Conservation (phyloP, 163 green algal species). For the Coccomyxa subellipsoidea region DNA sequence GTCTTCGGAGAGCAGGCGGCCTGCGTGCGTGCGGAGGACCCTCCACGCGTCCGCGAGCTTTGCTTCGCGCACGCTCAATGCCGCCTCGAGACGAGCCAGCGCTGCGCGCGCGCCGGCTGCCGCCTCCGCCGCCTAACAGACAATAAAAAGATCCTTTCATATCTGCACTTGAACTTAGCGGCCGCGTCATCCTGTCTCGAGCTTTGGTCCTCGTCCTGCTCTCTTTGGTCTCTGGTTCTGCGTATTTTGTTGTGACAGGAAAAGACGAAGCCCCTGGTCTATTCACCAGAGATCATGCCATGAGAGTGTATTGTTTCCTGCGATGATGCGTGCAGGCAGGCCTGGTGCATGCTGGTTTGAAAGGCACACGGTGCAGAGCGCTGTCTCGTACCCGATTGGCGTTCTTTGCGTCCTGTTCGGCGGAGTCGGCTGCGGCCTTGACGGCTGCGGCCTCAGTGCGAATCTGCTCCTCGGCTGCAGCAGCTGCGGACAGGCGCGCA, state of each 20-base stretch:
- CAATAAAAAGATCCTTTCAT: too few relatives aligned
- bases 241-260: too few relatives aligned
- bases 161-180: too few relatives aligned
- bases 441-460: conserved; percentile 18
- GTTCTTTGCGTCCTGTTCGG: neutral
- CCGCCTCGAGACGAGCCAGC: conserved; percentile 46
- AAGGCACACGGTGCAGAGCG: too few relatives aligned
- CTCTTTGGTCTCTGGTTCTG: too few relatives aligned
- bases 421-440: conserved; percentile 4
- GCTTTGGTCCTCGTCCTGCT: too few relatives aligned
- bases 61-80: conserved; percentile 50
- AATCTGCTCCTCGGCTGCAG: conserved; percentile 24
- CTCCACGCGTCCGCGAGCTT: conserved; percentile 63
- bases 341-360: too few relatives aligned
- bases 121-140: conserved; percentile 27
- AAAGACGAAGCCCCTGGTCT: too few relatives aligned
- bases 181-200: too few relatives aligned
- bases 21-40: conserved; percentile 29
- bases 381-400: neutral
- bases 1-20: neutral
- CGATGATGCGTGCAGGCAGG: too few relatives aligned
- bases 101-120: conserved; percentile 29
- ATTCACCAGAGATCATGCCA: too few relatives aligned
- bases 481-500: conserved; percentile 20
- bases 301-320: too few relatives aligned